Evolutionary conservation across 2,329 filamentous ascomycete genomes (phyloP).

Genomic region (Pseudocercospora fuligena): DNA sequence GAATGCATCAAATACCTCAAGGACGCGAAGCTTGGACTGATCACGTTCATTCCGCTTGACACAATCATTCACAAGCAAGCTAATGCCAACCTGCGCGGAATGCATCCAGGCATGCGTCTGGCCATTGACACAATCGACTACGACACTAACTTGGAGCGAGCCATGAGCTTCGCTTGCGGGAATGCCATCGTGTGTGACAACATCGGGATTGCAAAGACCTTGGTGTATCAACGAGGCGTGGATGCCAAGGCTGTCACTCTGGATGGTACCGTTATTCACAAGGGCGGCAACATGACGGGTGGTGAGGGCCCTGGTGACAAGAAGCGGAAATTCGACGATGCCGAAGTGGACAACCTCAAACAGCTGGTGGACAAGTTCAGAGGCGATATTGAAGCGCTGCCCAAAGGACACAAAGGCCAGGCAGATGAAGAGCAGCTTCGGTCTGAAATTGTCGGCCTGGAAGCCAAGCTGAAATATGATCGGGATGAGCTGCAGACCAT

Average conservation of each 20-base stretch:
- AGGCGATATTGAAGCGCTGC: constrained; percentile 78
- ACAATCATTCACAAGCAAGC: constrained; percentile 94
- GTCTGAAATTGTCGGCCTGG: constrained; percentile 77
- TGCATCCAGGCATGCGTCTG: constrained; percentile 79
- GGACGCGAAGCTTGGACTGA: constrained; percentile 82
- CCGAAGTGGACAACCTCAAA: constrained; percentile 83
- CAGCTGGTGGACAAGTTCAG: constrained; percentile 75
- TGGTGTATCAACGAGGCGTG: constrained; percentile 83
- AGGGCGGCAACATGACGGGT: constrained; percentile 95
- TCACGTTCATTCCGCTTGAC: constrained; percentile 94
- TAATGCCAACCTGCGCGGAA: constrained; percentile 87
- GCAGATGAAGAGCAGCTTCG: constrained; percentile 80
- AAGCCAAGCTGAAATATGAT: constrained; percentile 72
- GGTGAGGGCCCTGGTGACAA: constrained; percentile 79
- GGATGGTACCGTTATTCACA: constrained; percentile 96
- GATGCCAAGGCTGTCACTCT: constrained; percentile 93
- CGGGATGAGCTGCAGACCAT: constrained; percentile 78
- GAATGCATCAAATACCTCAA: constrained; percentile 95
- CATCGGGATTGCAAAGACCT: constrained; percentile 81
- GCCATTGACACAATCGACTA: constrained; percentile 97
- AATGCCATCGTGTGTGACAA: constrained; percentile 94
- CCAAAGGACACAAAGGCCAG: constrained; percentile 75
- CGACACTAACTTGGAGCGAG: constrained; percentile 83
- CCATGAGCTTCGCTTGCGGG: constrained; percentile 92
- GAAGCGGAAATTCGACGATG: constrained; percentile 79